Evolutionary conservation across 805 yeast genomes (phyloP), one percentile per base, ranked within the genome.

Genomic region (Vanderwaltozyma tropicalis): DNA sequence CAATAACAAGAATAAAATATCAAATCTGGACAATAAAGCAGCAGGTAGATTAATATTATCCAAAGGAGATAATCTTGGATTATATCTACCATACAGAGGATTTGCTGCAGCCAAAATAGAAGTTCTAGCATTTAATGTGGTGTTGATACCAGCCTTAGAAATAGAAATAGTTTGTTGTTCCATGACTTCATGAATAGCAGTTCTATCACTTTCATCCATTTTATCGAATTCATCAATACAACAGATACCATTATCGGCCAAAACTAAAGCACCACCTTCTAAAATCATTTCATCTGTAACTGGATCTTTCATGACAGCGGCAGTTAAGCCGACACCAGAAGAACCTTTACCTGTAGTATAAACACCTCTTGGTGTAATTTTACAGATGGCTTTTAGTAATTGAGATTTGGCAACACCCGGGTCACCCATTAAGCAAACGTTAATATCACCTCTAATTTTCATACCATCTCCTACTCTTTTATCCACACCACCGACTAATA

Each of bases 381-480:
- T 86, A 42, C 86, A 72, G 47, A 92, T 85, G 25, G 94, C 81
- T 59, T 92, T 92, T 46, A 92, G 69, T 54, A 92, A 68, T 70
- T 92, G 98, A 3, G 97, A 92, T 63, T 92, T 92, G 54, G 98
- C 98, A 38, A 92, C 98, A 69, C 98, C 98, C 30, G 98, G 98
- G 57, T 92, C 98, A 51, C 98, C 98, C 96, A 92, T 89, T 37
- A 92, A 70, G 65, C 96, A 81, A 39, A 92, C 74, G 55, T 92
- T 92, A 49, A 92, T 84, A 59, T 92, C 98, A 53, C 98, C 98
- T 68, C 99, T 79, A 53, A 92, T 92, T 54, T 81, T 78, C 85
- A 92, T 78, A 47, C 99, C 99, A 63, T 92, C 98, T 32, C 94
- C 95, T 50, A 89, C 77, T 53, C 78, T 84, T 59, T 92, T 92